Base-by-base conservation (phyloP, 495 filamentous ascomycete species). In the Neurospora sp. region DNA sequence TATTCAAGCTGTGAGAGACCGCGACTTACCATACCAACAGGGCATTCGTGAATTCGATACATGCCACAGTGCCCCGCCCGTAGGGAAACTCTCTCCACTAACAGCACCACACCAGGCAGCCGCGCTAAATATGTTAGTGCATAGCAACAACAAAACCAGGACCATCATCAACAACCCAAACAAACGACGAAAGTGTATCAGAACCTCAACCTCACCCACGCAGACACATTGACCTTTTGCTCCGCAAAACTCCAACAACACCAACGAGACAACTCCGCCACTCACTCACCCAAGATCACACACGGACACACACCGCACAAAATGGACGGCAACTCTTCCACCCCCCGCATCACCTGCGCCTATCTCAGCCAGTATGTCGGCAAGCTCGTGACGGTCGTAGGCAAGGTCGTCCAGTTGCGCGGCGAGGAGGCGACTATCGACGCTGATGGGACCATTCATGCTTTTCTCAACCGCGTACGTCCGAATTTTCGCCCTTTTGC, bases 341-440 rank as follows among this genome's bases (percentile, higher is more conserved):
- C 90, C 71, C 91, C 92, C 70, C 91, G 92, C 80, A 85, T 94
- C 75, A 90, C 89, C 73, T 89, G 89, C 74, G 80, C 82, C 44
- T 88, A 92, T 79, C 87, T 94, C 70, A 85, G 90, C 77, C 84
- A 85, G 77, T 93, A 91, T 81, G 85, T 90, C 74, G 86, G 87
- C 79, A 88, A 88, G 70, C 91, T 90, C 71, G 91, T 98, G 71
- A 93, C 93, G 71, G 84, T 98, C 65, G 87, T 97, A 4, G 95
- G 95, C 75, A 95, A 92, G 77, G 94, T 98, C 9, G 84, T 86
- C 16, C 89, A 92, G 69, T 83, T 97, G 16, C 90, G 89, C 44
- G 94, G 94, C 72, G 93, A 96, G n/a, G 86, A 85, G 39, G 95
- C 94, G 10, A 88, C 88, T 2, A 87, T 98, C 69, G 93, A 88